Evolutionary conservation across 306 rosid species (phyloP), one percentile per base, ranked within the genome.

Genomic region (Medicago arabica): DNA sequence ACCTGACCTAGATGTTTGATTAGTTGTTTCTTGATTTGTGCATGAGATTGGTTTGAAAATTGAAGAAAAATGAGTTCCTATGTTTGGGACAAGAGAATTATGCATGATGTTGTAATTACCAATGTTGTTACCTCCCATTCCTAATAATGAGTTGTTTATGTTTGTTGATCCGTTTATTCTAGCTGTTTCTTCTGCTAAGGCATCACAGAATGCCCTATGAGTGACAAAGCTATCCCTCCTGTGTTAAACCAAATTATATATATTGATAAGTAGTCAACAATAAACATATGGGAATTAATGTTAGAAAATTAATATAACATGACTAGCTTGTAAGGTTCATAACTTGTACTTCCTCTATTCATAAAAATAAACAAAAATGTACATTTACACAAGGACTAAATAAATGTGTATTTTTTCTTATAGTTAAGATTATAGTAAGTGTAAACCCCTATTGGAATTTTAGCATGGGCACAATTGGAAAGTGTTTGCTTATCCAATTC

Each of bases 141-240:
- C 78, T 18, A 78, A 53, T 6, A 83, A 62, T 38, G 84, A 80
- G 86, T 59, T 83, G 38, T 4, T 34, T 4, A 34, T 34, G 7
- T 34, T 34, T 64, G 92, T 72, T 23, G 77, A 81, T 78, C 90
- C 96, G 36, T 89, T 93, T 69, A 90, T 72, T 77, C 91, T 83
- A 0, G 98, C 98, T 67, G 98, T 86, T 85, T 93, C 98, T 87
- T 93, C 98, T 18, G 98, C 93, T 25, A 93, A 91, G 59, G 97
- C 98, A 46, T 93, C 98, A 54, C 98, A 93, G 72, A 93, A 93
- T 25, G 96, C 96, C 72, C 98, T 86, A 76, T 93, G 98, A 23
- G 97, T 90, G 46, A 93, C 89, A 87, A 93, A 93, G 83, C 97
- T 93, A 63, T 93, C 98, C 80, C 97, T 83, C 89, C 98, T 93